These are phyloP conservation scores for Pueraria montana DNA, from an alignment of 306 rosid genomes.

Conservation along the genomic window DNA sequence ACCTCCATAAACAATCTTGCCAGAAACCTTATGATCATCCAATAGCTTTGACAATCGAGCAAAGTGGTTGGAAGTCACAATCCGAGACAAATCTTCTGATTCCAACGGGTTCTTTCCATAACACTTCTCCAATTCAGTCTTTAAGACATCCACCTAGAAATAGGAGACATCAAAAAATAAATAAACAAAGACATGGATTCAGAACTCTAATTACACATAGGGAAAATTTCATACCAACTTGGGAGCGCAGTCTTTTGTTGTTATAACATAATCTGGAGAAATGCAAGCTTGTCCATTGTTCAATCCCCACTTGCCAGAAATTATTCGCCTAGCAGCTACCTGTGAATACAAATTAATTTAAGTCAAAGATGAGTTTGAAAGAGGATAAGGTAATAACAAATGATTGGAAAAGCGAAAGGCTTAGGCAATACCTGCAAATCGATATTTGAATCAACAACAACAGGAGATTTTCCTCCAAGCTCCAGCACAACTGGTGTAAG, in stretches of 20 bases:
- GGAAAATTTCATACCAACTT: constrained; percentile 70
- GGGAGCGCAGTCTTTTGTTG: constrained; percentile 86
- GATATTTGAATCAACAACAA: constrained; percentile 75
- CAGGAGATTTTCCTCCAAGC: constrained; percentile 98
- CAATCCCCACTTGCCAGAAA: constrained; percentile 90
- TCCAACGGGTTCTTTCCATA: constrained; percentile 81
- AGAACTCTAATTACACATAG: constrained; percentile 25
- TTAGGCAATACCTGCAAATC: constrained; percentile 63
- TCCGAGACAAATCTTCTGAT: constrained; percentile 88
- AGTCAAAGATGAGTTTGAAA: constrained; percentile 17
- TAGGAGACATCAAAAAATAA: constrained; percentile 37
- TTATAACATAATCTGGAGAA: constrained; percentile 78
- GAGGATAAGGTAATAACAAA: constrained; percentile 12
- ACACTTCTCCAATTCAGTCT: constrained; percentile 73
- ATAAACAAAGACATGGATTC: constrained; percentile 9
- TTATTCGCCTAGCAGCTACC: constrained; percentile 81
- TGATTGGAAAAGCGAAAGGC: not conserved
- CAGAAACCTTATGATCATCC: constrained; percentile 86
- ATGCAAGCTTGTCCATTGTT: constrained; percentile 95
- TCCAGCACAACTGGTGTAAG: constrained; percentile 96
- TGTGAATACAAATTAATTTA: constrained; percentile 30
- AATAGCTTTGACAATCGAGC: constrained; percentile 78
- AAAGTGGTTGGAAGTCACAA: constrained; percentile 82
- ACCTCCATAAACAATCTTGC: constrained; percentile 88
- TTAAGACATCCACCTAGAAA: constrained; percentile 78